Evolutionary conservation across 2,329 filamentous ascomycete species (phyloP).

Genomic region (Ilyonectria robusta): DNA sequence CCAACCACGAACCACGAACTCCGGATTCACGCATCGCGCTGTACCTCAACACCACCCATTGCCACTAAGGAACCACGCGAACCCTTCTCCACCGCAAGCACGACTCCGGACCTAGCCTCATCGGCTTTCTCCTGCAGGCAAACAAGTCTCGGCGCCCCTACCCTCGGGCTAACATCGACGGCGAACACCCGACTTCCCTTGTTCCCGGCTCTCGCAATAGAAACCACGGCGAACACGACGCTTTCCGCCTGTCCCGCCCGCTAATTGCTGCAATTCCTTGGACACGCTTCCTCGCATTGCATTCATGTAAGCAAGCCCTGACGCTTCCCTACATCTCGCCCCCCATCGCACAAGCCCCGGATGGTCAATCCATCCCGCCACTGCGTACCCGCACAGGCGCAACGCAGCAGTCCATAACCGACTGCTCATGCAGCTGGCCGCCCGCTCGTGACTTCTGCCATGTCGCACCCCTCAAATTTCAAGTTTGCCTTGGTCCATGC

Average conservation of each 20-base stretch:
- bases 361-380: constrained; percentile 19
- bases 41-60: constrained; percentile 22
- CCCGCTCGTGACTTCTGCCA: constrained; percentile 40
- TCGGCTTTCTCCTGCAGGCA: constrained; percentile 29
- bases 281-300: constrained; percentile 30
- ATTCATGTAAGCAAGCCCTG: constrained; percentile 45
- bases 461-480: constrained; percentile 30
- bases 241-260: constrained; percentile 16
- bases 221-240: constrained; percentile 22
- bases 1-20: constrained; percentile 30
- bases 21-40: constrained; percentile 1
- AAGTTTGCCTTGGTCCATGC: constrained; percentile 24
- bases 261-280: constrained; percentile 26
- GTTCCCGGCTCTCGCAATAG: constrained; percentile 16
- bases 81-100: constrained; percentile 5
- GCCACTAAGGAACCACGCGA: not conserved
- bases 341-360: constrained; percentile 21
- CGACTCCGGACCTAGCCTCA: constrained; percentile 23
- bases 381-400: constrained; percentile 35
- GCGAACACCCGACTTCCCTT: constrained; percentile 24
- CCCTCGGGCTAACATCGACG: constrained; percentile 15
- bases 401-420: constrained; percentile 40
- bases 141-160: constrained; percentile 34
- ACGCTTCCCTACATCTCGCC: constrained; percentile 30
- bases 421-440: constrained; percentile 47